Conservation (phyloP, 108 stramenopile species). For the Ochromonas danica region DNA sequence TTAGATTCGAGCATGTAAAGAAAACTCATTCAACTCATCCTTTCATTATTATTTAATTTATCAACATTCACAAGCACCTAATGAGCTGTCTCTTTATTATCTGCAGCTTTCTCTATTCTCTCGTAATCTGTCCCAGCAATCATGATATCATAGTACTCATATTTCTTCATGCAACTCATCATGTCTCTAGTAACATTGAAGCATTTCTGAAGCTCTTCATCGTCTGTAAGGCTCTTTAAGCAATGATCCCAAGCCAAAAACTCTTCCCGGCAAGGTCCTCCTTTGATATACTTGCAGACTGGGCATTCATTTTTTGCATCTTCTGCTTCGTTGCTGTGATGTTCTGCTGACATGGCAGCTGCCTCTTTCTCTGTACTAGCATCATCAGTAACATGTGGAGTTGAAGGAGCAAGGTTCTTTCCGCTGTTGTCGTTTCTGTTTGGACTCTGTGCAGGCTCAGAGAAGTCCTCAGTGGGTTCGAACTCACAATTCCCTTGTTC, state of each 20-base stretch:
- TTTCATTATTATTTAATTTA: too few species aligned
- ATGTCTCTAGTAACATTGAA: conserved; percentile 1
- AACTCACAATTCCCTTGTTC: not conserved
- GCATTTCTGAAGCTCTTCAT: not conserved
- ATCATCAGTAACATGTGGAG: not conserved
- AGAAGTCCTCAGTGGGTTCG: not conserved
- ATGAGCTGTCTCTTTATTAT: too few species aligned
- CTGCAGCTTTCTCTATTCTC: too few species aligned
- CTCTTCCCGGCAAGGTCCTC: not conserved
- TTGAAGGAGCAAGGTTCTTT: too few species aligned
- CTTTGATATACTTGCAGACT: not conserved
- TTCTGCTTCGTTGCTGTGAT: not conserved
- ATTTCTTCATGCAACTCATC: conserved; percentile 23
- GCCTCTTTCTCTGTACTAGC: not conserved
- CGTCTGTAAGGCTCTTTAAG: not conserved
- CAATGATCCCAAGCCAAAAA: conserved; percentile 6
- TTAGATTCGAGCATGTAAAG: too few species aligned
- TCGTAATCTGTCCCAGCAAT: conserved; percentile 8
- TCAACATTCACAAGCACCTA: too few species aligned
- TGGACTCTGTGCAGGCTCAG: not conserved
- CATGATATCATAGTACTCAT: conserved; percentile 29
- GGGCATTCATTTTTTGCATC: not conserved
- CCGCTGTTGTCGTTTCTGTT: too few species aligned
- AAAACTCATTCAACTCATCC: too few species aligned
- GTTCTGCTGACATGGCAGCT: too few species aligned